Evolutionary conservation across 108 stramenopile genomes (phyloP).

Genomic region (Skeletonema menzelii): DNA sequence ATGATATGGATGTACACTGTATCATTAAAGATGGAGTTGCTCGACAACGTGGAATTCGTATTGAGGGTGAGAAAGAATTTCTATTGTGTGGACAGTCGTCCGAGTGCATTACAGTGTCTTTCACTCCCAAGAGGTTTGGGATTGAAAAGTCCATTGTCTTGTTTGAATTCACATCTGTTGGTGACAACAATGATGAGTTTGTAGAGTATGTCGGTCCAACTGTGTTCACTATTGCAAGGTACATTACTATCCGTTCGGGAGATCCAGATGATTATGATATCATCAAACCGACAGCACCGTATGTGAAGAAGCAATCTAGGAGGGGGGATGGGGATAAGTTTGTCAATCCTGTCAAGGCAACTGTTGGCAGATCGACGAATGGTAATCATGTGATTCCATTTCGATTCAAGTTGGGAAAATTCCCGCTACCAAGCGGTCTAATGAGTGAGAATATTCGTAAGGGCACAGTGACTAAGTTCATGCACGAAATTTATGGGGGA

Average conservation of each 20-base stretch:
- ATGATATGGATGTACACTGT: conserved; percentile 12
- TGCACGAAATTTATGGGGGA: conserved; percentile 10
- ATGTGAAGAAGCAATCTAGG: conserved; percentile 12
- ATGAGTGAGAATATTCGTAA: not conserved
- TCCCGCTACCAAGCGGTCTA: not conserved
- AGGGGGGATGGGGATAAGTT: conserved; percentile 16
- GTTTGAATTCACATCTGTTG: conserved; percentile 16
- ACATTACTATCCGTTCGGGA: conserved; percentile 29
- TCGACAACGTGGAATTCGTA: conserved; percentile 6
- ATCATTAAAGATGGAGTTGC: conserved; percentile 4
- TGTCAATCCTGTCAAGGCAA: conserved; percentile 13
- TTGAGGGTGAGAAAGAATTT: conserved; percentile 3
- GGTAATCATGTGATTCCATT: not conserved
- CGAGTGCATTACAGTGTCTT: not conserved
- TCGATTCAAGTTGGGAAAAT: conserved; percentile 1
- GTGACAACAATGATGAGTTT: not conserved
- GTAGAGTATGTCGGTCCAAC: not conserved
- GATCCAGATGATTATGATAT: conserved; percentile 42
- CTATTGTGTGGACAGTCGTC: not conserved
- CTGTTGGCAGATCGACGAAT: too few species aligned
- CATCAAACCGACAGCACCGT: conserved; percentile 39
- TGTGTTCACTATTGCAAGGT: conserved; percentile 27
- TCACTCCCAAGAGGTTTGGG: conserved; percentile 6
- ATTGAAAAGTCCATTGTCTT: conserved; percentile 10
- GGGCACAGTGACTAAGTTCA: not conserved